phyloP scores from a whole-genome alignment of 2,329 filamentous ascomycete genomes.

The Fusarium nanum region DNA sequence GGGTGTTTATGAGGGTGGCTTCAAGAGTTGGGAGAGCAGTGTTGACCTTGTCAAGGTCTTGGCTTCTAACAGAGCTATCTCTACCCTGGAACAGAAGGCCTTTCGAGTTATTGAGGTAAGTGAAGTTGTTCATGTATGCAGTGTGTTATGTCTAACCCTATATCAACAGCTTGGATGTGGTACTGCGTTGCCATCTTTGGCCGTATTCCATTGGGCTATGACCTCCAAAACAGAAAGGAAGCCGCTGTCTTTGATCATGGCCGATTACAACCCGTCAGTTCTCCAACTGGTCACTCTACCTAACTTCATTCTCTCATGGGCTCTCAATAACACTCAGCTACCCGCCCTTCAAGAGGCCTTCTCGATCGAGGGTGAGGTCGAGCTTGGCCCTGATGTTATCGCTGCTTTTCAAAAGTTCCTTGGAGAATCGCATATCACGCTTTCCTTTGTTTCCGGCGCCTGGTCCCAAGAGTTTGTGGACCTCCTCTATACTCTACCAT shows the following conservation, averaged over 20 bases:
- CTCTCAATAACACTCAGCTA: slow-evolving; percentile 57
- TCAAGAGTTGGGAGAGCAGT: slow-evolving; percentile 92
- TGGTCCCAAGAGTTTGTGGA: slow-evolving; percentile 76
- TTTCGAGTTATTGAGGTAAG: slow-evolving; percentile 67
- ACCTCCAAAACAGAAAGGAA: slow-evolving; percentile 27
- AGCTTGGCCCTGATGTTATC: slow-evolving; percentile 69
- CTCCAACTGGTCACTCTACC: slow-evolving; percentile 82
- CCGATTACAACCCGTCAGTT: slow-evolving; percentile 85
- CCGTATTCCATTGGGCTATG: slow-evolving; percentile 73
- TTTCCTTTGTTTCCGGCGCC: slow-evolving; percentile 79
- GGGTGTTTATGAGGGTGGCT: slow-evolving; percentile 86
- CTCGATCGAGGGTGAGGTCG: slow-evolving; percentile 69
- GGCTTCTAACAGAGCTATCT: slow-evolving; percentile 55
- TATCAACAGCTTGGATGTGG: slow-evolving; percentile 76
- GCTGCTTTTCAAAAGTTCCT: slow-evolving; percentile 69
- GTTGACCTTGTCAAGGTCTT: slow-evolving; percentile 81
- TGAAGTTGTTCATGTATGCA: slow-evolving; percentile 3
- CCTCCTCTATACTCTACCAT: slow-evolving; percentile 60
- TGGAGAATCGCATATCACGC: slow-evolving; percentile 58
- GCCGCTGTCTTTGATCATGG: slow-evolving; percentile 71
- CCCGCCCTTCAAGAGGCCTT: slow-evolving; percentile 60
- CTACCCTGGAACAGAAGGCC: slow-evolving; percentile 49
- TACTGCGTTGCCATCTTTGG: slow-evolving; percentile 77
- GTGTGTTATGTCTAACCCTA: slow-evolving; percentile 30
- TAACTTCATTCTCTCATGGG: slow-evolving; percentile 80